Conservation (phyloP, 176 grass and related monocot genomes). For the Puccinellia tenuiflora region DNA sequence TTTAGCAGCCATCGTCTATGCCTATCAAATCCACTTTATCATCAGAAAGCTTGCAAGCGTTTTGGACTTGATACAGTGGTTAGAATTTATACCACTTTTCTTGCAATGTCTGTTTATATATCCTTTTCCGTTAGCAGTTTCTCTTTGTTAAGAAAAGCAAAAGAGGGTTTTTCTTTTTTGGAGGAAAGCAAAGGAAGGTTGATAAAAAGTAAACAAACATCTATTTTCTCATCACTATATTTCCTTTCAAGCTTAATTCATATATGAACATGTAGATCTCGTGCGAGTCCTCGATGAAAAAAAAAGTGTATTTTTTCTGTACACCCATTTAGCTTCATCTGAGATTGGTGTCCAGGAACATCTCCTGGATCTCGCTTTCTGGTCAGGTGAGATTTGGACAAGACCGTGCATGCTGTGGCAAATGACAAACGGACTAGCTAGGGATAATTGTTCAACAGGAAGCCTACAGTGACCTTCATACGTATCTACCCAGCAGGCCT, state of each 20-base stretch:
- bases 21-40: constrained; percentile 12
- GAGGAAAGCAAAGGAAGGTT: background rate
- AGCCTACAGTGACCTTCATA: background rate
- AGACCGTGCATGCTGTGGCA: background rate
- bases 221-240: background rate
- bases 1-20: constrained; percentile 9
- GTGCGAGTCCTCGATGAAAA: too few relatives aligned
- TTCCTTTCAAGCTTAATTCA: too few relatives aligned
- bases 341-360: background rate
- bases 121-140: background rate
- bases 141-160: background rate
- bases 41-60: constrained; percentile 10
- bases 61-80: constrained; percentile 14
- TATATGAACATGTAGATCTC: too few relatives aligned
- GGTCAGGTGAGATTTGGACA: constrained; percentile 14
- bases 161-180: too few relatives aligned
- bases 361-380: constrained; percentile 16
- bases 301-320: background rate
- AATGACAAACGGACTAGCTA: constrained; percentile 10
- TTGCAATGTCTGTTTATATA: background rate
- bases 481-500: constrained; percentile 6
- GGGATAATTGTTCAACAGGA: constrained; percentile 24
- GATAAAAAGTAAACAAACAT: background rate
- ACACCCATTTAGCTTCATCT: background rate
- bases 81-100: background rate